Evolutionary conservation across 2,329 filamentous ascomycete species (phyloP), one percentile per base, ranked within the genome.

Genomic region (Dothideomycetes sp.): DNA sequence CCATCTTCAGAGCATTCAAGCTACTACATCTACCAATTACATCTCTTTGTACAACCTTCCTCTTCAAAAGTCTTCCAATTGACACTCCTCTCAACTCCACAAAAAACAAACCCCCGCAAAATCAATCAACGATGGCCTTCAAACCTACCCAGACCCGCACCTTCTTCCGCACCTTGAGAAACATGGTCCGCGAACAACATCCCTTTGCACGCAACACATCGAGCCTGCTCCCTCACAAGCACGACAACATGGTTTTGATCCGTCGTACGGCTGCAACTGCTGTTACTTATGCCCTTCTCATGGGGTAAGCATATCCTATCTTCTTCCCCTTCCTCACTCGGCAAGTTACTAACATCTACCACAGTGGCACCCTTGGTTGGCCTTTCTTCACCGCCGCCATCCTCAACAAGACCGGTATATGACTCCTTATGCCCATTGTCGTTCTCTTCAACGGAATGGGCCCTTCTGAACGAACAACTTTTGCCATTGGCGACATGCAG

Each of bases 101-200:
- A 7, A 29, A 13, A 28, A 39, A 32, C 22, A 24, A 33, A 17
- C 10, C 30, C 17, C 7, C 17, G 22, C 22, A 27, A 22, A 40
- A 40, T 4, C 20, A 3, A 16, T 12, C 33, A 24, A 42, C 39
- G 30, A 42, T 42, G 40, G 33, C 40, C 24, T 42, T 36, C 40
- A 41, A 24, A 41, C 32, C 40, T 22, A 44, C 41, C 11, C 35
- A 30, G 24, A 22, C 34, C 34, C 33, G 41, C 16, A 16, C 41
- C 29, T 44, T 44, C 20, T 38, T 44, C 27, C 41, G 35, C 34
- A 44, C 41, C 7, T 4, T 44, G 7, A 27, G 18, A 10, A 39
- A n/a, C 13, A 13, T 34, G 5, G 16, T 43, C n/a, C 33, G 33
- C 27, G 28, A 33, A 11, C 18, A 33, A 29, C 33, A 36, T 13